Evolutionary conservation across 257 asterid genomes (phyloP), one percentile per base, ranked within the genome.

Genomic region (Rhazya stricta): DNA sequence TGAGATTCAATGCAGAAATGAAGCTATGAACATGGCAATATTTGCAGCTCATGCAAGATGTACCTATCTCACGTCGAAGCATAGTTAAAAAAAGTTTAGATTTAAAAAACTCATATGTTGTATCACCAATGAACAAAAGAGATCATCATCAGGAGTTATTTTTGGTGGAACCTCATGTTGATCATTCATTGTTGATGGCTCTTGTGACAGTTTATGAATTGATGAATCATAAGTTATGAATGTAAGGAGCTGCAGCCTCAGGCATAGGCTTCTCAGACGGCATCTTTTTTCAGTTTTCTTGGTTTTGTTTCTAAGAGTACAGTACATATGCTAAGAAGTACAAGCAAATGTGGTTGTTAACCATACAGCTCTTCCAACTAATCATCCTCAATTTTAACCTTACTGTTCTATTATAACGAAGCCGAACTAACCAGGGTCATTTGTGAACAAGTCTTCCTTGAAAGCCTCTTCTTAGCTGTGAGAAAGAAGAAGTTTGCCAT

Each of bases 81-180:
- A n/a, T n/a, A n/a, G n/a, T n/a, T n/a, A n/a, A n/a, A n/a, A n/a
- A 23, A 54, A 9, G 58, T 25, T 45, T 46, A 43, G 43, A 69
- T 69, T n/a, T n/a, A n/a, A n/a, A n/a, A n/a, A n/a, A n/a, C n/a
- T n/a, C n/a, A n/a, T n/a, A n/a, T n/a, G n/a, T n/a, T n/a, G n/a
- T n/a, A n/a, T n/a, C n/a, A n/a, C n/a, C n/a, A 48, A 29, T 41
- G 83, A 63, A 32, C 85, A 77, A 77, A 91, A 91, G 67, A 80
- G 84, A 23, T 68, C 91, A 57, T 27, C 78, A 61, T 41, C 77
- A 16, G 97, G 97, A 62, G 80, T 86, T 74, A 30, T 65, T 32
- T 78, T 84, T 72, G 96, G 97, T 89, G 80, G 94, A 91, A 76
- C 84, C 92, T 10, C 84, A 76, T 4, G 74, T 79, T 27, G 96